Conservation (phyloP, 257 asterid genomes). For the Nyctanthes arbortristis region DNA sequence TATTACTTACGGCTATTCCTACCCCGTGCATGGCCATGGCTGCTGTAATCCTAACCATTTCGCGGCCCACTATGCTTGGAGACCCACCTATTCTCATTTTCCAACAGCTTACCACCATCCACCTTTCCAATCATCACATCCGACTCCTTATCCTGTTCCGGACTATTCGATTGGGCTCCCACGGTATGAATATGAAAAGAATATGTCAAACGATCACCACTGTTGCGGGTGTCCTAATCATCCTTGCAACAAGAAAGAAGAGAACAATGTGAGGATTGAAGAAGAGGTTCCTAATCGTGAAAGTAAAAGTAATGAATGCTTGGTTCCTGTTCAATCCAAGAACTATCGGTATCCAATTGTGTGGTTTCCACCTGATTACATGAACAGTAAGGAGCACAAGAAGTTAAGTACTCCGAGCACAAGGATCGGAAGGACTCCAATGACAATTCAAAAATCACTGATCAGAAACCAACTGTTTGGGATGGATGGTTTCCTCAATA, state of each 20-base stretch:
- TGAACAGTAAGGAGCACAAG: conserved; percentile 12
- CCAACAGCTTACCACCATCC: conserved; percentile 35
- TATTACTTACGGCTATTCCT: conserved; percentile 33
- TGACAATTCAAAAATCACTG: conserved; percentile 10
- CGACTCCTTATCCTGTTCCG: conserved; percentile 40
- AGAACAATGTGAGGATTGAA: conserved; percentile 43
- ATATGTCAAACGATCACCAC: conserved; percentile 36
- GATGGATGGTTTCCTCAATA: conserved; percentile 47
- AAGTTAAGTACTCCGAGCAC: conserved; percentile 4
- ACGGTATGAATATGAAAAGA: conserved; percentile 33
- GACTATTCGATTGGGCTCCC: conserved; percentile 34
- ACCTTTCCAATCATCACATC: conserved; percentile 27
- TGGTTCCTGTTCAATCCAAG: conserved; percentile 38
- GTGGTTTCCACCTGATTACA: conserved; percentile 43
- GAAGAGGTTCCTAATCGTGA: conserved; percentile 50
- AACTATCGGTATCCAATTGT: conserved; percentile 36
- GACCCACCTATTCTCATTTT: conserved; percentile 46
- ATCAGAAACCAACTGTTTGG: conserved; percentile 25
- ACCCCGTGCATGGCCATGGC: conserved; percentile 37
- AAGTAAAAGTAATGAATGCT: conserved; percentile 23
- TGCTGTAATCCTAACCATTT: conserved; percentile 40
- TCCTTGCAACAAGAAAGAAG: conserved; percentile 28
- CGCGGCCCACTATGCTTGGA: conserved; percentile 31
- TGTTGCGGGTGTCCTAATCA: conserved; percentile 63
- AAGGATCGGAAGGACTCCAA: conserved; percentile 9